Conservation (phyloP, 371 early-diverging fungal species). For the Circinella umbellata region DNA sequence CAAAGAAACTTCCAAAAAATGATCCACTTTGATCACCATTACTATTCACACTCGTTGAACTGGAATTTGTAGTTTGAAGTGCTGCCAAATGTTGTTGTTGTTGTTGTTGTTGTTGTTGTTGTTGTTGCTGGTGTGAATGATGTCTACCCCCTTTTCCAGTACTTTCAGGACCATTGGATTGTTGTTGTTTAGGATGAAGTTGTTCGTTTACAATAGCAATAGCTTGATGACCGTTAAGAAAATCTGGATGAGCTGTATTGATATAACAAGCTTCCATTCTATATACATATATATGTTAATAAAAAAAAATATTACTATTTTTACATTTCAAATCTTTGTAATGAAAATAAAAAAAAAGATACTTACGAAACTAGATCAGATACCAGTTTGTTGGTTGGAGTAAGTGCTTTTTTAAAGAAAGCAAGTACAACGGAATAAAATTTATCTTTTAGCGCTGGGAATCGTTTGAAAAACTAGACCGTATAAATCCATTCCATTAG, state of each 20-base stretch:
- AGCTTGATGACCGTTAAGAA: conserved; percentile 95
- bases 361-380: conserved; percentile 83
- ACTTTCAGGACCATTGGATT: conserved; percentile 43
- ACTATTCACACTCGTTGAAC: conserved; percentile 25
- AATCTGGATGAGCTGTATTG: conserved; percentile 99
- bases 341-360: too few species aligned
- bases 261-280: conserved; percentile 96
- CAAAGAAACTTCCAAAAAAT: conserved; percentile 97
- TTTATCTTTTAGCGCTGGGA: conserved; percentile 91
- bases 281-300: not conserved
- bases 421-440: conserved; percentile 90
- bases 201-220: conserved; percentile 93
- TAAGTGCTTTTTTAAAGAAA: conserved; percentile 87
- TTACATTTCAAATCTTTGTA: too few species aligned
- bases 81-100: conserved; percentile 27
- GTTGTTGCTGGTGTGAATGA: too few species aligned
- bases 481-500: not conserved
- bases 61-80: conserved; percentile 33
- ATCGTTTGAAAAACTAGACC: conserved; percentile 84
- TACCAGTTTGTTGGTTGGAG: conserved; percentile 95
- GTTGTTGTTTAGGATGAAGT: conserved; percentile 62
- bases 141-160: conserved; percentile 29
- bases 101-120: conserved; percentile 47
- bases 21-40: conserved; percentile 18
- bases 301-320: too few species aligned